Conservation (phyloP, 148 eudicot genomes). For the Rhododendron kiyosumense region DNA sequence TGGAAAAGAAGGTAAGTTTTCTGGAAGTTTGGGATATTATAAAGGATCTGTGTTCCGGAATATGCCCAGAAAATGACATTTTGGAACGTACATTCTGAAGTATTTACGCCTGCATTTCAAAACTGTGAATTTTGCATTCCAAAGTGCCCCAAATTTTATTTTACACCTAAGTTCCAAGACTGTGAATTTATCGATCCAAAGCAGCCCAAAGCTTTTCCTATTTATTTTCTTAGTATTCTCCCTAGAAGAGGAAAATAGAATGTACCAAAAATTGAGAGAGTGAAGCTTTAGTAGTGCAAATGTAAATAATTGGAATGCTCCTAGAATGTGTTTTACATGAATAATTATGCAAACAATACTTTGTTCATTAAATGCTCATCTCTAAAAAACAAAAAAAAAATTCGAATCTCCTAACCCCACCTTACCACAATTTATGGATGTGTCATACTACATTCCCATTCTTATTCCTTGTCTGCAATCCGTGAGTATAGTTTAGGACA, state of each 20-base stretch:
- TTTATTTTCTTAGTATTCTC: no score
- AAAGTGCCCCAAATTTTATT: not conserved
- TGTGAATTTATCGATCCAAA: not conserved
- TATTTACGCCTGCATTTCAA: not conserved
- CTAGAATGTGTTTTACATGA: not conserved
- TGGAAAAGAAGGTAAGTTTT: constrained; percentile 81
- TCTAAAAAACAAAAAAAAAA: no score
- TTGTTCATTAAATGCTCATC: no score
- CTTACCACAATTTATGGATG: not conserved
- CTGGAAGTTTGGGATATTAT: not conserved
- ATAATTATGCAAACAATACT: not conserved
- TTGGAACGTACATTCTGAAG: constrained; percentile 4
- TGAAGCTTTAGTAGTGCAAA: not conserved
- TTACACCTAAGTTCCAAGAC: not conserved
- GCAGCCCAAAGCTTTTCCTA: not conserved
- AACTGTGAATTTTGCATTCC: not conserved
- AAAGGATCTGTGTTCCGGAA: not conserved
- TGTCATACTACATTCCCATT: not conserved
- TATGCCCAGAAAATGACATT: not conserved
- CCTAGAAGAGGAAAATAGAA: not conserved
- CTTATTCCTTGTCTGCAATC: not conserved
- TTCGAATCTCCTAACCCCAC: not conserved
- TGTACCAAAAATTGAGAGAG: not conserved
- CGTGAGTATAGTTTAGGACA: not conserved
- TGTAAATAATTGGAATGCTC: not conserved